A percentile compares a stretch with the other conserved stretches of the same genome.
phyloP scores from a whole-genome alignment of 169 alveolate species.

The Plasmodium vivax region DNA sequence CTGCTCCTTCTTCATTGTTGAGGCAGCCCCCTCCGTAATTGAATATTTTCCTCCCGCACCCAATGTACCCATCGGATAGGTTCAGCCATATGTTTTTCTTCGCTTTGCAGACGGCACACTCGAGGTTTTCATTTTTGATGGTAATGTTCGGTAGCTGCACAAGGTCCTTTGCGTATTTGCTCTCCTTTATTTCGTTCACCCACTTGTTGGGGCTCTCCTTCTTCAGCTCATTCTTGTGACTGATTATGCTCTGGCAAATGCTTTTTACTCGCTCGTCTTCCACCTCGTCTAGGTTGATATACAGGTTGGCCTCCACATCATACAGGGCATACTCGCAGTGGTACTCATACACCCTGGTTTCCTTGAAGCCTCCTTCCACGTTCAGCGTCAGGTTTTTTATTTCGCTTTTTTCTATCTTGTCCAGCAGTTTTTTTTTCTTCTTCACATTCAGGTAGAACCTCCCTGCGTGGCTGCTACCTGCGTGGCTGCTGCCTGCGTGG shows the following conservation, averaged over 20 bases:
- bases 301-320: conserved; percentile 9
- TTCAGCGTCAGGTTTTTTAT: conserved; percentile 29
- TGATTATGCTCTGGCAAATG: conserved; percentile 34
- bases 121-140: conserved; percentile 53
- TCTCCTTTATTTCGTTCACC: conserved; percentile 60
- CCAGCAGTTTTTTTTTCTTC: conserved; percentile 45
- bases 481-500: conserved; percentile 13
- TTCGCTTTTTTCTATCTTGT: conserved; percentile 38
- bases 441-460: conserved; percentile 48
- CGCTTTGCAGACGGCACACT: conserved; percentile 68
- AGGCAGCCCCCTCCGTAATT: conserved; percentile 91
- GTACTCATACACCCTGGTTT: conserved; percentile 31
- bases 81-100: conserved; percentile 55
- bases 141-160: conserved; percentile 29
- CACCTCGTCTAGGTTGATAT: conserved; percentile 19
- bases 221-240: conserved; percentile 41
- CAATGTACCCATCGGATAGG: conserved; percentile 84
- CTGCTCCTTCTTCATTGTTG: conserved; percentile 92
- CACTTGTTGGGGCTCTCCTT: conserved; percentile 48
- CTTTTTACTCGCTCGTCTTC: conserved; percentile 18
- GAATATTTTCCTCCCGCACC: conserved; percentile 91
- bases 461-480: background rate
- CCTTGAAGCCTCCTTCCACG: conserved; percentile 60
- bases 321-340: conserved; percentile 16
- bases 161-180: conserved; percentile 59